Percentiles rank a stretch among this genome's conserved stretches.
Conservation (phyloP, 2,329 filamentous ascomycete species). For the Phyllosticta ampelicida region DNA sequence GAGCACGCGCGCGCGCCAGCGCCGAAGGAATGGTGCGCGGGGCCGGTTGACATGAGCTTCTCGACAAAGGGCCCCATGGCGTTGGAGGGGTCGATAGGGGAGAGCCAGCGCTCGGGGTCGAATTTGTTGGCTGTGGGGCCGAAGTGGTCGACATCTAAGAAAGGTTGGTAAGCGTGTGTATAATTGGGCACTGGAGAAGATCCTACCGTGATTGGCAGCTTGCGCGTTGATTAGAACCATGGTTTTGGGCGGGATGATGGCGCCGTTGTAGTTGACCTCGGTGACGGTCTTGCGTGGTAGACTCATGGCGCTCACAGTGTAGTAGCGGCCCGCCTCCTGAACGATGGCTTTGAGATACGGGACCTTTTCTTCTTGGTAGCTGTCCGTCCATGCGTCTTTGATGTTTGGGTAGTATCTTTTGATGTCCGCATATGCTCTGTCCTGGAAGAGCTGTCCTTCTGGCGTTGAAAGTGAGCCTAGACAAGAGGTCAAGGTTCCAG, state of each 20-base stretch:
- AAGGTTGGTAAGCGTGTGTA: background rate
- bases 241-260: conserved; percentile 40
- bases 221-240: conserved; percentile 48
- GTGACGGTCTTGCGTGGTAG: conserved; percentile 41
- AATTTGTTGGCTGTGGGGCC: conserved; percentile 36
- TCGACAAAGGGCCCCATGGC: conserved; percentile 22
- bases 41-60: conserved; percentile 14
- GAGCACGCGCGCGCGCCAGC: conserved; percentile 43
- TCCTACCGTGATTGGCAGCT: conserved; percentile 42
- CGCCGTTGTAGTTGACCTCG: conserved; percentile 42
- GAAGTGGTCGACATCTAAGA: conserved; percentile 38
- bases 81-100: conserved; percentile 16
- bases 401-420: conserved; percentile 37
- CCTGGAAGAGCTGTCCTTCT: conserved; percentile 41
- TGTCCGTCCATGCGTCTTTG: conserved; percentile 36
- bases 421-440: conserved; percentile 43
- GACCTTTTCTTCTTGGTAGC: conserved; percentile 37
- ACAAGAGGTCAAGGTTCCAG: conserved; percentile 42
- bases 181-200: background rate
- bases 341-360: conserved; percentile 40
- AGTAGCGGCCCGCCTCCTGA: conserved; percentile 43
- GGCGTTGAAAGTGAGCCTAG: conserved; percentile 40
- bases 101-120: conserved; percentile 41
- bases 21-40: conserved; percentile 40
- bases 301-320: conserved; percentile 44